Evolutionary conservation across 177 flowering plant species (phyloP), one percentile per base, ranked within the genome.

Genomic region (Vitis hybrid): DNA sequence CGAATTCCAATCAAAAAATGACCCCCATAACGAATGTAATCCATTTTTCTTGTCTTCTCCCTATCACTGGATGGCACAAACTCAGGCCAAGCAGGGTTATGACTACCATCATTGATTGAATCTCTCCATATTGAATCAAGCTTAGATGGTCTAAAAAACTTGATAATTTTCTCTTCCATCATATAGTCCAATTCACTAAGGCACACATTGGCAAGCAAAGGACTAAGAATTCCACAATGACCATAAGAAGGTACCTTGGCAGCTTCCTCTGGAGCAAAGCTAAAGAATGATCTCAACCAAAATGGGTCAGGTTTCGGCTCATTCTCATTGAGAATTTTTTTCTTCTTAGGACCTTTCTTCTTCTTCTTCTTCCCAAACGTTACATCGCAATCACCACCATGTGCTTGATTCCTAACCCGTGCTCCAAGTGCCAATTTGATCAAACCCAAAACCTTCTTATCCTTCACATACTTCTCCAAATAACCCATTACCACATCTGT

Each of bases 271-370:
- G 98, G 99, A 1, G 99, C 91, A 77, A 95, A 94, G 64, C 71
- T 68, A 66, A 81, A 92, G 85, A 95, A 94, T 3, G 92, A 86
- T 69, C 98, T 84, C 75, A 95, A 70, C 99, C 99, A 95, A 79
- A 87, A 95, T 4, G 98, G 99, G 74, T 95, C 99, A 0, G 99
- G 99, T 74, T 95, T 95, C 2, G 95, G 92, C 74, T 92, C 98
- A 82, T 95, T 81, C 62, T 79, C 86, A 65, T 85, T 83, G 74
- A 93, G 72, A 74, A 89, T 71, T 79, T 79, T 95, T 84, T 86
- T 90, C 85, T 75, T 85, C 65, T 61, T 85, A 44, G 73, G 50
- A 11, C 66, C 76, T 78, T 69, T 78, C 71, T 69, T 77, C 64
- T 83, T 84, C 68, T 66, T 83, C 77, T 66, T 78, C 69, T 69